These are phyloP conservation scores for Melanogaster broomeanus DNA, from an alignment of 768 basidiomycete species.

Conservation along the genomic window DNA sequence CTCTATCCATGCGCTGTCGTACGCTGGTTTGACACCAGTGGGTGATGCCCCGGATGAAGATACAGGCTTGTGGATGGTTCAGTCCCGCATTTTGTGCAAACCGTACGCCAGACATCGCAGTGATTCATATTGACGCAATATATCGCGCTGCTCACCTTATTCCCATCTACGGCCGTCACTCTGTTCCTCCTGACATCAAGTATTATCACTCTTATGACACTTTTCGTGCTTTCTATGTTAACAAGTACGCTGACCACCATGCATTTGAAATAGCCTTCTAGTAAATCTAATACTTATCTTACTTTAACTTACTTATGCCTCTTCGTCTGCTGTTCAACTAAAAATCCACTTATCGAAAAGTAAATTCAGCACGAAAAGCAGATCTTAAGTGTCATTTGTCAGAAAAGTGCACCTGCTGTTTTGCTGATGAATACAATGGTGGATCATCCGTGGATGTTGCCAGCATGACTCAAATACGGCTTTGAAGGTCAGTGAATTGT, in stretches of 20 bases:
- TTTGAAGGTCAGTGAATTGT: too few relatives aligned
- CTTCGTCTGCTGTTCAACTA: background rate
- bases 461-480: too few relatives aligned
- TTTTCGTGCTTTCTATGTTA: conserved; percentile 25
- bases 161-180: conserved; percentile 18
- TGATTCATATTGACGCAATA: conserved; percentile 32
- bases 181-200: conserved; percentile 11
- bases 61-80: conserved; percentile 32
- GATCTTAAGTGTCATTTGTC: background rate
- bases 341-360: background rate
- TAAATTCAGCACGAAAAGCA: background rate
- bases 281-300: background rate
- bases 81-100: conserved; percentile 7
- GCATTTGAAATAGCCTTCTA: conserved; percentile 18
- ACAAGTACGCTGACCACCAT: conserved; percentile 30
- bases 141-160: conserved; percentile 33
- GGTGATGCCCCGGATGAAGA: conserved; percentile 18
- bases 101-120: background rate
- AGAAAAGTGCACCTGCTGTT: background rate
- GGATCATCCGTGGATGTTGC: too few relatives aligned
- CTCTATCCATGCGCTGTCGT: conserved; percentile 23
- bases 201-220: conserved; percentile 19
- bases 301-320: background rate
- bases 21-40: conserved; percentile 18
- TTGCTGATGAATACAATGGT: too few relatives aligned